phyloP scores from a whole-genome alignment of 192 early-diverging fungal genomes.

The Hyaloraphidium curvatum region DNA sequence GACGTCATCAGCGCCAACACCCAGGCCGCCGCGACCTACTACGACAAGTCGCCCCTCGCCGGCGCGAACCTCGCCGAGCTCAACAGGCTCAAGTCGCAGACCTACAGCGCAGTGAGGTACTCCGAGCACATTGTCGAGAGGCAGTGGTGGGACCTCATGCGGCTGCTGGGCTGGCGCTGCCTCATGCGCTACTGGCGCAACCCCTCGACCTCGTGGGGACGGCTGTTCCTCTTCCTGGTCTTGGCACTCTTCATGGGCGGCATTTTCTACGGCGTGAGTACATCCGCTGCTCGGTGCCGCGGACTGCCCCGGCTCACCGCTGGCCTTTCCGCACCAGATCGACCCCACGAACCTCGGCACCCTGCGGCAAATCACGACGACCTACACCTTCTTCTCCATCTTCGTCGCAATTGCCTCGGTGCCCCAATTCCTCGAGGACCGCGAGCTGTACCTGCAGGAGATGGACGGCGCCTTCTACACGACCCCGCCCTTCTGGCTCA shows the following conservation, averaged over 20 bases:
- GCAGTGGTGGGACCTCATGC: background rate
- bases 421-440: conserved; percentile 1
- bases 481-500: background rate
- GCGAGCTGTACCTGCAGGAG: background rate
- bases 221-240: background rate
- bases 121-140: background rate
- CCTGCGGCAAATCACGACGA: background rate
- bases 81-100: background rate
- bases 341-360: too few relatives aligned
- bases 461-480: background rate
- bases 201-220: conserved; percentile 1
- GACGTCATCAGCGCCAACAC: background rate
- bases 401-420: background rate
- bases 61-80: background rate
- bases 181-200: background rate
- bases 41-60: background rate
- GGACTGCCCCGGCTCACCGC: too few relatives aligned
- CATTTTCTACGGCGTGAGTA: background rate
- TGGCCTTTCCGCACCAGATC: too few relatives aligned
- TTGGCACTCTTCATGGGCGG: background rate
- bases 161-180: background rate
- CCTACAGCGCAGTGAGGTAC: background rate
- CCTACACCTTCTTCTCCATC: background rate
- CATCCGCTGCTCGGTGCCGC: too few relatives aligned
- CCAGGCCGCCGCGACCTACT: background rate